Percentiles rank a stretch among this genome's conserved stretches.
These are phyloP conservation scores for Dalbergia oliveri DNA, from an alignment of 306 rosid species.

Conservation along the genomic window DNA sequence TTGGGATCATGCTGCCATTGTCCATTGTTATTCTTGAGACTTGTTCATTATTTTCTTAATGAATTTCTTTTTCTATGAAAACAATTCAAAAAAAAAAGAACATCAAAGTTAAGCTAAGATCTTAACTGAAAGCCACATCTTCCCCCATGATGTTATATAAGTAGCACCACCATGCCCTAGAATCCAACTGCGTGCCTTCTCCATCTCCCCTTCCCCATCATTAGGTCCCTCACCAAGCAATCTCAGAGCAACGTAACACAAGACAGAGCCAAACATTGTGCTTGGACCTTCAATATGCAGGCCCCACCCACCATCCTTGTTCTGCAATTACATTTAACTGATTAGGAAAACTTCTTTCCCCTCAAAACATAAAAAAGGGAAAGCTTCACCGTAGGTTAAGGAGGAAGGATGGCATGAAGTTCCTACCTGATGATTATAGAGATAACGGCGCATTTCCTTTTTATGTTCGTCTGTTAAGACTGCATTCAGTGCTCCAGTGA, in stretches of 20 bases:
- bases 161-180: conserved; percentile 87
- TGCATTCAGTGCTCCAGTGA: conserved; percentile 81
- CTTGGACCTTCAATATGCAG: conserved; percentile 91
- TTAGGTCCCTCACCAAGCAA: conserved; percentile 87
- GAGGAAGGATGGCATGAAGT: conserved; percentile 21
- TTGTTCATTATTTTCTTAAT: neutral
- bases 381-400: conserved; percentile 1
- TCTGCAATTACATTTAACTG: conserved; percentile 59
- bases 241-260: conserved; percentile 70
- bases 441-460: conserved; percentile 81
- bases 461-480: conserved; percentile 78
- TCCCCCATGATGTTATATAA: conserved; percentile 85
- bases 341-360: conserved; percentile 10
- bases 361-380: no score
- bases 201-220: conserved; percentile 76
- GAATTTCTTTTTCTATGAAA: neutral
- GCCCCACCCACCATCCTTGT: conserved; percentile 98
- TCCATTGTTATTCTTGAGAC: neutral
- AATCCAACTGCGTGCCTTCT: conserved; percentile 77
- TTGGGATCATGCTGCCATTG: neutral
- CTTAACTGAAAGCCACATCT: conserved; percentile 96
- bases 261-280: conserved; percentile 90
- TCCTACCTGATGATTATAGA: conserved; percentile 87
- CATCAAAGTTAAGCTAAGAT: conserved; percentile 37
- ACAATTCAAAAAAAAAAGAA: neutral